A percentile compares a stretch with the other conserved stretches of the same genome.
Evolutionary conservation across 345 rosid species (phyloP).

Genomic region (Lumnitzera littorea): DNA sequence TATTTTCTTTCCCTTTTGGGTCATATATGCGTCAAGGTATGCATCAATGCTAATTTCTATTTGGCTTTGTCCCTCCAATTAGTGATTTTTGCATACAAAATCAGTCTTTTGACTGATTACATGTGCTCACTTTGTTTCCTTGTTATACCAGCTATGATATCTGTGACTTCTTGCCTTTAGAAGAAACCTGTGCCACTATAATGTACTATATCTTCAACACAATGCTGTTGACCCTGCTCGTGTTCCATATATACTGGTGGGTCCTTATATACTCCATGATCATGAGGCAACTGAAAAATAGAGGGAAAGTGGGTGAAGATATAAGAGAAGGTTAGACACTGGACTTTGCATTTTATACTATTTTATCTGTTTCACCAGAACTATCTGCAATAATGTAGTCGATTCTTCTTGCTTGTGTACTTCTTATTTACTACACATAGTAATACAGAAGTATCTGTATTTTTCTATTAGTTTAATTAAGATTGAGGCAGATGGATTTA

Average conservation of each 20-base stretch:
- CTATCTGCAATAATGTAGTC: too few species aligned
- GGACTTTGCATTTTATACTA: background rate
- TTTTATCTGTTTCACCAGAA: too few species aligned
- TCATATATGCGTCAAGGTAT: constrained; percentile 72
- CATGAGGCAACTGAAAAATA: constrained; percentile 67
- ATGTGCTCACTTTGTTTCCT: constrained; percentile 9
- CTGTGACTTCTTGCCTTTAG: constrained; percentile 40
- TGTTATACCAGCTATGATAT: constrained; percentile 39
- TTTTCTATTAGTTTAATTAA: too few species aligned
- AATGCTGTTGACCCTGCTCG: constrained; percentile 73
- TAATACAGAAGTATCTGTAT: too few species aligned
- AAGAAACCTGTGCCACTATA: constrained; percentile 22
- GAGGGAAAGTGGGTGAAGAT: constrained; percentile 92
- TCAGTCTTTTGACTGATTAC: constrained; percentile 1
- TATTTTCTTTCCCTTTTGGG: constrained; percentile 90
- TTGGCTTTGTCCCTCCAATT: background rate
- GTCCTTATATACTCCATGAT: constrained; percentile 82
- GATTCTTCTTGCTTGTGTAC: too few species aligned
- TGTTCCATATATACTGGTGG: constrained; percentile 99
- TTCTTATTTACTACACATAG: too few species aligned
- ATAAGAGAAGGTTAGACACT: constrained; percentile 81
- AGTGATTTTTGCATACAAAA: background rate
- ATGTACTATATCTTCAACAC: constrained; percentile 81
- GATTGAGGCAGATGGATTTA: too few species aligned
- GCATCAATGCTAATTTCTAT: constrained; percentile 5